Conservation (phyloP, 202 grass and related monocot genomes). For the Digitaria exilis region DNA sequence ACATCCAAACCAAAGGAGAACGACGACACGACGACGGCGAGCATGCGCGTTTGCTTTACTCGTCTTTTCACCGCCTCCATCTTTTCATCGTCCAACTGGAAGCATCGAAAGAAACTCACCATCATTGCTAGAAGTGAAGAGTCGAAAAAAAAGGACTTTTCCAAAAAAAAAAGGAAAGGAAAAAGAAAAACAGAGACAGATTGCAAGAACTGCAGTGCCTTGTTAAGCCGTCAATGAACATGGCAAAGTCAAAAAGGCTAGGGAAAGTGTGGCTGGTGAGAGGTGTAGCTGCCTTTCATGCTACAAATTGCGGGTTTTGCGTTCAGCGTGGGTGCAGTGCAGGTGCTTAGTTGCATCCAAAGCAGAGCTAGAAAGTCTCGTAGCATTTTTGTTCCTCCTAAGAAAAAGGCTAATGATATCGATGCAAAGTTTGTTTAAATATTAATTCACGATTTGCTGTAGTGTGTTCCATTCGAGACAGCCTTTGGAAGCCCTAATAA, state of each 20-base stretch:
- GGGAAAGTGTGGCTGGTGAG: not conserved
- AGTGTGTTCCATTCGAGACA: not conserved
- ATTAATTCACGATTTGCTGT: slow-evolving; percentile 28
- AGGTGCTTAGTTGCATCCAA: slow-evolving; percentile 40
- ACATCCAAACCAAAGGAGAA: not conserved
- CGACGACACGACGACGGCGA: too few species aligned
- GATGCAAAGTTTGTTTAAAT: slow-evolving; percentile 32
- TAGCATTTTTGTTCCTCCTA: slow-evolving; percentile 16
- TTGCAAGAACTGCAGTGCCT: not conserved
- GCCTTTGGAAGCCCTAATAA: slow-evolving; percentile 36
- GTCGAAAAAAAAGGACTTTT: not conserved
- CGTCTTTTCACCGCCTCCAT: not conserved
- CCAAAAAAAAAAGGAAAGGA: too few species aligned
- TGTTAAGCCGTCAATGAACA: not conserved
- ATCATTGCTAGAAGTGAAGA: not conserved
- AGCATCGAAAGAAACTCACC: not conserved
- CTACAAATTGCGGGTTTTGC: slow-evolving; percentile 16
- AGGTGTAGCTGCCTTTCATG: not conserved
- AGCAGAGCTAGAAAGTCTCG: slow-evolving; percentile 38
- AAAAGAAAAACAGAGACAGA: not conserved
- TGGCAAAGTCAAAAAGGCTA: not conserved
- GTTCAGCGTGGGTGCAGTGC: slow-evolving; percentile 8
- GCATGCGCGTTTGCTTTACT: slow-evolving; percentile 32
- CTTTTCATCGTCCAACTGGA: not conserved
- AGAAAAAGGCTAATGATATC: slow-evolving; percentile 32